Conservation (phyloP, 2,329 filamentous ascomycete genomes). For the Aspergillus puulaauensis region DNA sequence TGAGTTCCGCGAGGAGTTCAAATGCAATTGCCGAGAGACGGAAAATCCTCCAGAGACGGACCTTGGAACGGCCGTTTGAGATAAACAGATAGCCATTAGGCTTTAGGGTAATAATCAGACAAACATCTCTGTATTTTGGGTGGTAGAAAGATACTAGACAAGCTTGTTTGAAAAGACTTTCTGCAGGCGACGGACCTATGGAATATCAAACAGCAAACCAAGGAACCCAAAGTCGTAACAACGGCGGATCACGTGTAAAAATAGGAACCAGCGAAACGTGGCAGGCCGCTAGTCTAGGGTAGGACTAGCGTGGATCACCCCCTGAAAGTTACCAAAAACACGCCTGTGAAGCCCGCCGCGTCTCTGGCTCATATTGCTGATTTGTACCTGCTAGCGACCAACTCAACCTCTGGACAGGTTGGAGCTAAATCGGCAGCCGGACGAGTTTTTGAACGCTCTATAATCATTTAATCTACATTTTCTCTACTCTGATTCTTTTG, state of each 20-base stretch:
- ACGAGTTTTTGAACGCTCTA: background rate
- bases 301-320: slow-evolving; percentile 12
- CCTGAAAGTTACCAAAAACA: slow-evolving; percentile 21
- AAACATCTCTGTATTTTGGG: background rate
- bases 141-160: too few species aligned
- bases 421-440: background rate
- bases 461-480: slow-evolving; percentile 4
- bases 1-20: slow-evolving; percentile 61
- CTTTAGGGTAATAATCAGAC: background rate
- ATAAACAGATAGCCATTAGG: background rate
- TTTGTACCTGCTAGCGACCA: background rate
- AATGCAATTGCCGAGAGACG: slow-evolving; percentile 60
- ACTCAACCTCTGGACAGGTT: slow-evolving; percentile 9
- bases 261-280: slow-evolving; percentile 7
- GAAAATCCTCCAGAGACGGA: slow-evolving; percentile 14
- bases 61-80: slow-evolving; percentile 32
- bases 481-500: background rate
- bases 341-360: slow-evolving; percentile 19
- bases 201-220: background rate
- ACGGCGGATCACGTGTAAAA: background rate
- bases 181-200: background rate
- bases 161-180: too few species aligned
- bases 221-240: background rate
- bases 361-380: slow-evolving; percentile 11
- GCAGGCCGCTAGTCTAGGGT: background rate